Evolutionary conservation across 2,329 filamentous ascomycete species (phyloP).

Genomic region (Alternaria conjuncta): DNA sequence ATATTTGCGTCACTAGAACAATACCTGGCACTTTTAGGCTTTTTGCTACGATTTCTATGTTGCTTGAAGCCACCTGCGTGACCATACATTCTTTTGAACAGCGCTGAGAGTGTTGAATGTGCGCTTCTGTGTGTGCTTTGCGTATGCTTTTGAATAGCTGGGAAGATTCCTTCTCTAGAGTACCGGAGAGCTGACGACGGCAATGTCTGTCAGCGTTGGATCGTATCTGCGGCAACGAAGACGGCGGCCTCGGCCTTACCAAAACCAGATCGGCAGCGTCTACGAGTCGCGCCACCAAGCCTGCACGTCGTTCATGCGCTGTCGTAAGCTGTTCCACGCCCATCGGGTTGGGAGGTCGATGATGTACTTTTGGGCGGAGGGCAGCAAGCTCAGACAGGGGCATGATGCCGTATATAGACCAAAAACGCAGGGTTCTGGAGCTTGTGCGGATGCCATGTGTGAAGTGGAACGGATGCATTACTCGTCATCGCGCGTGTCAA

Average conservation of each 20-base stretch:
- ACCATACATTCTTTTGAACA: slow-evolving; percentile 36
- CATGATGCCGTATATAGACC: slow-evolving; percentile 16
- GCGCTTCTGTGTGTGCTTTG: not conserved
- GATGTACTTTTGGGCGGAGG: slow-evolving; percentile 1
- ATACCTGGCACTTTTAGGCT: slow-evolving; percentile 46
- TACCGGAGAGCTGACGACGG: not conserved
- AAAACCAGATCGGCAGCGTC: not conserved
- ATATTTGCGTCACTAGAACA: slow-evolving; percentile 55
- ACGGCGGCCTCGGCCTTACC: not conserved
- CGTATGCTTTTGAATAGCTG: not conserved
- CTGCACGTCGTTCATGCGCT: not conserved
- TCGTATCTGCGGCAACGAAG: not conserved
- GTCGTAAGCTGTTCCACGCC: not conserved
- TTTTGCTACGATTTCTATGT: slow-evolving; percentile 39
- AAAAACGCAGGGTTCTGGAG: slow-evolving; percentile 24
- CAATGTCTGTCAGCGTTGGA: not conserved
- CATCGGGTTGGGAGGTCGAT: not conserved
- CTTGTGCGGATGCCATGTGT: slow-evolving; percentile 27
- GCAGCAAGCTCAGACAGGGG: slow-evolving; percentile 18
- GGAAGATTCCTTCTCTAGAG: not conserved
- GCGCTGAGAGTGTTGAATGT: not conserved
- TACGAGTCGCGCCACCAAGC: not conserved
- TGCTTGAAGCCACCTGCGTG: slow-evolving; percentile 49
- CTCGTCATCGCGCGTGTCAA: slow-evolving; percentile 27
- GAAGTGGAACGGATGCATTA: slow-evolving; percentile 24